Conservation (phyloP, 2,329 filamentous ascomycete genomes). For the Arthrinium phaeospermum region DNA sequence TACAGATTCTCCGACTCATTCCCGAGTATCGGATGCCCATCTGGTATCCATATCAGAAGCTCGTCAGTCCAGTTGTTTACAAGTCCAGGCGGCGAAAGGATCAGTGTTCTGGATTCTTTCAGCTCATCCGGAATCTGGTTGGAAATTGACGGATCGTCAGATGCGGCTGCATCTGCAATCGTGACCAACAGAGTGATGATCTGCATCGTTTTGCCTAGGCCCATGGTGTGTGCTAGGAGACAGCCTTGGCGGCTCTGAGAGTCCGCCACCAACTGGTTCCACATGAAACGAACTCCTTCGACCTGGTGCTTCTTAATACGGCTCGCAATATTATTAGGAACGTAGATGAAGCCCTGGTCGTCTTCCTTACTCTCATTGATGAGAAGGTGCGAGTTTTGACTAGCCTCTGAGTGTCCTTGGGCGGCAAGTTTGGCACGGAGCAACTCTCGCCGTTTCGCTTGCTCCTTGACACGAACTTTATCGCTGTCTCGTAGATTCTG, state of each 20-base stretch:
- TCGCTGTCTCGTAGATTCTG: slow-evolving; percentile 62
- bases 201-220: slow-evolving; percentile 91
- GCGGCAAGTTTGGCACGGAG: slow-evolving; percentile 50
- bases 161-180: slow-evolving; percentile 69
- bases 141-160: slow-evolving; percentile 59
- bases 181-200: slow-evolving; percentile 82
- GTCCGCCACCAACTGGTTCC: slow-evolving; percentile 77
- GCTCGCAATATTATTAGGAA: slow-evolving; percentile 67
- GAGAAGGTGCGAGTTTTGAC: slow-evolving; percentile 57
- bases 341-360: slow-evolving; percentile 64
- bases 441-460: slow-evolving; percentile 57
- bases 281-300: slow-evolving; percentile 83
- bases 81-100: slow-evolving; percentile 77
- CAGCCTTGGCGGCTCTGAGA: slow-evolving; percentile 70
- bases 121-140: slow-evolving; percentile 73
- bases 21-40: slow-evolving; percentile 30
- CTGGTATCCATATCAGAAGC: slow-evolving; percentile 70
- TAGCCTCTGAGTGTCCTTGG: slow-evolving; percentile 46
- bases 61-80: slow-evolving; percentile 87
- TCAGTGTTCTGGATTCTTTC: slow-evolving; percentile 66
- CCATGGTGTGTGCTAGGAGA: slow-evolving; percentile 88
- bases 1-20: slow-evolving; percentile 48
- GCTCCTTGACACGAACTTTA: slow-evolving; percentile 56
- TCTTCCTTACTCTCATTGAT: slow-evolving; percentile 71
- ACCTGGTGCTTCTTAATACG: slow-evolving; percentile 82